These are phyloP conservation scores for Sesbania bispinosa DNA, from an alignment of 306 rosid genomes.

Conservation along the genomic window DNA sequence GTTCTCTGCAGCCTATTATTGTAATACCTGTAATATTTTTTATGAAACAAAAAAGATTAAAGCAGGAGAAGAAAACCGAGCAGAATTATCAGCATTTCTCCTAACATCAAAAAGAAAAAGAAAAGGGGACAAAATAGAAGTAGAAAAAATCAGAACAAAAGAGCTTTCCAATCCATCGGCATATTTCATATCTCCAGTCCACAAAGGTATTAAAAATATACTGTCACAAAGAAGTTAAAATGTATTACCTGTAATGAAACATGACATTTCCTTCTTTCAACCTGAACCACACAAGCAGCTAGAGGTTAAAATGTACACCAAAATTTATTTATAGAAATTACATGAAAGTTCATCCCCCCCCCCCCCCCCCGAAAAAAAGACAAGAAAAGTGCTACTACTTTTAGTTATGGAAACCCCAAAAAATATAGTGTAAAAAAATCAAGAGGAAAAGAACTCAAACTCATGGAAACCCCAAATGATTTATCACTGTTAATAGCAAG, in stretches of 20 bases:
- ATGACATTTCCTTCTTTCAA: conserved; percentile 67
- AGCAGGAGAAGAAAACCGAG: not conserved
- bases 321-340: conserved; percentile 15
- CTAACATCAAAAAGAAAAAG: not conserved
- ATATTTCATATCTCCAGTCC: not conserved
- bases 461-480: not conserved
- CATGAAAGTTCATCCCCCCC: not conserved
- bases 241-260: conserved; percentile 59
- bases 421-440: not conserved
- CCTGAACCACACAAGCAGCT: conserved; percentile 54
- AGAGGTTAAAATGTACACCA: conserved; percentile 15
- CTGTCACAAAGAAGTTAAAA: not conserved
- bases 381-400: not conserved
- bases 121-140: not conserved
- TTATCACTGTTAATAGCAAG: not conserved
- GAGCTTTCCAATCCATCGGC: conserved; percentile 1
- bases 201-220: not conserved
- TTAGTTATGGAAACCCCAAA: not conserved
- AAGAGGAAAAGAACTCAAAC: not conserved
- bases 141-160: not conserved
- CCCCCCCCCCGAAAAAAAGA: not conserved
- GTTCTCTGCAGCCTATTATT: conserved; percentile 55
- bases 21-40: conserved; percentile 47
- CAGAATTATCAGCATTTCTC: conserved; percentile 6
- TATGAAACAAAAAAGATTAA: no score